phyloP scores from a whole-genome alignment of 108 stramenopile species.

The Fragilariopsis cylindrus region DNA sequence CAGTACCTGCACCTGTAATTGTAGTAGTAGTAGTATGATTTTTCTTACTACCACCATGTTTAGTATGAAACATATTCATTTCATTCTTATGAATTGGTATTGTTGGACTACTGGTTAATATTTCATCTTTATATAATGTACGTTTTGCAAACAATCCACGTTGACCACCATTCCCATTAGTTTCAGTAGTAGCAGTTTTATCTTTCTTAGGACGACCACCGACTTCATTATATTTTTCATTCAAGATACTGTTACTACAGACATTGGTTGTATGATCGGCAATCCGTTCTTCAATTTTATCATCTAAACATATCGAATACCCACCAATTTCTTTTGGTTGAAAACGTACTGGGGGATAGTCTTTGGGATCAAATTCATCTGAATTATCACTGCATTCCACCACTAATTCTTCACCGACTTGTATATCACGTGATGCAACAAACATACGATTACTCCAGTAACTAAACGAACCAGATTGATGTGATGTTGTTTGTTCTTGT shows the following conservation, averaged over 20 bases:
- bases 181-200: too few species aligned
- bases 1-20: background rate
- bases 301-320: conserved; percentile 47
- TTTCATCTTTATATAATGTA: conserved; percentile 18
- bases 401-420: conserved; percentile 57
- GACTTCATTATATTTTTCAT: too few species aligned
- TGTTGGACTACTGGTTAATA: conserved; percentile 40
- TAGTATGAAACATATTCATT: conserved; percentile 9
- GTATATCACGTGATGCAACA: conserved; percentile 51
- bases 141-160: conserved; percentile 39
- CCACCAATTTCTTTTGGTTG: conserved; percentile 27
- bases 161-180: background rate
- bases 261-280: conserved; percentile 14
- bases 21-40: background rate
- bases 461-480: conserved; percentile 48
- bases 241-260: background rate
- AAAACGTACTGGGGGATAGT: conserved; percentile 20
- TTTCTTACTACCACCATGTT: background rate
- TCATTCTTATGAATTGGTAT: conserved; percentile 45
- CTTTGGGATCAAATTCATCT: conserved; percentile 50
- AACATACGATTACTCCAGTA: conserved; percentile 40
- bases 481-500: background rate
- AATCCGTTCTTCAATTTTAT: conserved; percentile 24
- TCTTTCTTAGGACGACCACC: too few species aligned
- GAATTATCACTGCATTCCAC: conserved; percentile 48